A percentile compares a stretch with the other conserved stretches of the same genome.
Conservation (phyloP, 2,329 filamentous ascomycete species). For the Aspergillus vadensis region DNA sequence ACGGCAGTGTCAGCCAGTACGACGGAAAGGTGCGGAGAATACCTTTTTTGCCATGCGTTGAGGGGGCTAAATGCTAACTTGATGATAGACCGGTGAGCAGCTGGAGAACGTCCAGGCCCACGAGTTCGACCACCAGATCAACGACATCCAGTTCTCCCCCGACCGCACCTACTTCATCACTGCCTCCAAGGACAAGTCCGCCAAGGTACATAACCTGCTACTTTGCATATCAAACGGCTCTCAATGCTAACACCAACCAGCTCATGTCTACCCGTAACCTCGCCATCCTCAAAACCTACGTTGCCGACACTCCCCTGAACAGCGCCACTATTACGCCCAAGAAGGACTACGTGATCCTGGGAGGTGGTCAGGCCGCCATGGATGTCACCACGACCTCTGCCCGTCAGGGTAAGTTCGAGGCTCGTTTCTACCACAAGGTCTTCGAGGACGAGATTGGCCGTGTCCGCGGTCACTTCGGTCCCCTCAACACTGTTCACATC, state of each 20-base stretch:
- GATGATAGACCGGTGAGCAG: slow-evolving; percentile 71
- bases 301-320: slow-evolving; percentile 92
- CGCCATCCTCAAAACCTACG: slow-evolving; percentile 88
- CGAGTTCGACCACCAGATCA: slow-evolving; percentile 79
- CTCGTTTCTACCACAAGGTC: slow-evolving; percentile 99
- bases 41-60: neutral
- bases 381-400: slow-evolving; percentile 94
- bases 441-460: slow-evolving; percentile 98
- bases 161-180: slow-evolving; percentile 99
- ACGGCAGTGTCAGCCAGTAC: slow-evolving; percentile 87
- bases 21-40: slow-evolving; percentile 72
- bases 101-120: slow-evolving; percentile 80
- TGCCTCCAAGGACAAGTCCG: slow-evolving; percentile 94
- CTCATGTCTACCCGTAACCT: slow-evolving; percentile 85
- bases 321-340: slow-evolving; percentile 90
- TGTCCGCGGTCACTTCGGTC: slow-evolving; percentile 96
- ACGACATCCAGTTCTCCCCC: slow-evolving; percentile 89
- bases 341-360: slow-evolving; percentile 97
- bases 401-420: slow-evolving; percentile 98
- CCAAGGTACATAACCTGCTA: slow-evolving; percentile 64
- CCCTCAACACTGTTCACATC: slow-evolving; percentile 91
- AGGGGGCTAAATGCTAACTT: slow-evolving; percentile 20
- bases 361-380: slow-evolving; percentile 97
- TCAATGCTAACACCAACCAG: slow-evolving; percentile 43
- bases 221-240: neutral